These are phyloP conservation scores for Brettanomyces custersianus DNA, from an alignment of 805 yeast genomes.

Conservation along the genomic window DNA sequence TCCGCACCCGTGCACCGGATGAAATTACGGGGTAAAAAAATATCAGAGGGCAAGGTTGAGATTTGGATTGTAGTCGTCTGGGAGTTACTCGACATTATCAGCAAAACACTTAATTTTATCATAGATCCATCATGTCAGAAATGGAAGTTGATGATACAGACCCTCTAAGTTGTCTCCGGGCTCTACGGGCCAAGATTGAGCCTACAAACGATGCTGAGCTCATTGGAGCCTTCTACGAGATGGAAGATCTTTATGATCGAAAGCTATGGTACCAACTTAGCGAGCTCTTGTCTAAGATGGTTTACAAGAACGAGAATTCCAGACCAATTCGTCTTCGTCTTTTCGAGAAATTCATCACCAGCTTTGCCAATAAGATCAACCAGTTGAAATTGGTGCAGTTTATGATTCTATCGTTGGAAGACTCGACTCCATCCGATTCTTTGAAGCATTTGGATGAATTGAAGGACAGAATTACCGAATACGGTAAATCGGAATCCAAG, in stretches of 20 bases:
- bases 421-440: conserved; percentile 36
- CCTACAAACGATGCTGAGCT: conserved; percentile 36
- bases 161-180: conserved; percentile 40
- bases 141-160: conserved; percentile 24
- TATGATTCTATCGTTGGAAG: conserved; percentile 43
- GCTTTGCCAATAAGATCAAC: conserved; percentile 64
- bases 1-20: too few relatives aligned
- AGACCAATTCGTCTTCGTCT: conserved; percentile 51
- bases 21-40: too few relatives aligned
- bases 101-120: too few relatives aligned
- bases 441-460: conserved; percentile 38
- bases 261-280: conserved; percentile 95
- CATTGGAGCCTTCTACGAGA: conserved; percentile 48
- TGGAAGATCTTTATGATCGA: conserved; percentile 81
- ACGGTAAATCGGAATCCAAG: conserved; percentile 25
- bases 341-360: conserved; percentile 60
- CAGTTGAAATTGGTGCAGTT: conserved; percentile 73
- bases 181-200: conserved; percentile 59
- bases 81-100: too few relatives aligned
- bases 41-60: too few relatives aligned
- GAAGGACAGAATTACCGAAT: conserved; percentile 36
- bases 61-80: too few relatives aligned
- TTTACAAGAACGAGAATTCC: conserved; percentile 50
- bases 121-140: neutral
- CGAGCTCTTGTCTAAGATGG: conserved; percentile 43